Evolutionary conservation across 257 asterid genomes (phyloP).

Genomic region (Scutellaria galericulata): DNA sequence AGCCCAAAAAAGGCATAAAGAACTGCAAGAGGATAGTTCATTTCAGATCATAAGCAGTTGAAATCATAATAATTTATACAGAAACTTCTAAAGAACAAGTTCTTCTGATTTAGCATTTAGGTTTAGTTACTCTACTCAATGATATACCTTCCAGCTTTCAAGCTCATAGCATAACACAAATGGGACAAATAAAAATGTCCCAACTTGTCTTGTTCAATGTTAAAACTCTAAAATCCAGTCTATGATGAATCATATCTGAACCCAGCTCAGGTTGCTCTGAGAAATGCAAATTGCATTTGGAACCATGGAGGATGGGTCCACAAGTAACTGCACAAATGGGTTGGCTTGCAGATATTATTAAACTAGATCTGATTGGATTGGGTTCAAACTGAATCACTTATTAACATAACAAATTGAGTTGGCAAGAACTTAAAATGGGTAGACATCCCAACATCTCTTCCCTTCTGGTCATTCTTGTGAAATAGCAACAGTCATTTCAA

Average conservation of each 20-base stretch:
- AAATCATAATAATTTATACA: constrained; percentile 19
- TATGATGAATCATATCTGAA: not conserved
- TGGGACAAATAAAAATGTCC: not conserved
- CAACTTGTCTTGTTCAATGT: constrained; percentile 13
- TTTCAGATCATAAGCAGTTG: constrained; percentile 31
- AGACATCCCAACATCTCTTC: not conserved
- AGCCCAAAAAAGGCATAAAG: constrained; percentile 90
- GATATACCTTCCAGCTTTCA: constrained; percentile 14
- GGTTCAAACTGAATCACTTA: not conserved
- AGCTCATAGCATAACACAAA: not conserved
- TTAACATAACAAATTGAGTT: not conserved
- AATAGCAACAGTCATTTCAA: not conserved
- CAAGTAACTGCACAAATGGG: not conserved
- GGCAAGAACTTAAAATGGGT: not conserved
- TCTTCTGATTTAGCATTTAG: constrained; percentile 12
- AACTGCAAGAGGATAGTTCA: constrained; percentile 58
- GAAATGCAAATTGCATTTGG: not conserved
- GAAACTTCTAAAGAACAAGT: constrained; percentile 14
- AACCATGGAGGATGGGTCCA: not conserved
- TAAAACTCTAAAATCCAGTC: not conserved
- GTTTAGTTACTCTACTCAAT: not conserved
- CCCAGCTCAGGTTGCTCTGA: not conserved
- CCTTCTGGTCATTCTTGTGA: not conserved
- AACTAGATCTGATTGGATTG: not conserved
- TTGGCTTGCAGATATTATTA: not conserved